phyloP scores from a whole-genome alignment of 371 early-diverging fungal species.

The Actinomortierella wolfii region DNA sequence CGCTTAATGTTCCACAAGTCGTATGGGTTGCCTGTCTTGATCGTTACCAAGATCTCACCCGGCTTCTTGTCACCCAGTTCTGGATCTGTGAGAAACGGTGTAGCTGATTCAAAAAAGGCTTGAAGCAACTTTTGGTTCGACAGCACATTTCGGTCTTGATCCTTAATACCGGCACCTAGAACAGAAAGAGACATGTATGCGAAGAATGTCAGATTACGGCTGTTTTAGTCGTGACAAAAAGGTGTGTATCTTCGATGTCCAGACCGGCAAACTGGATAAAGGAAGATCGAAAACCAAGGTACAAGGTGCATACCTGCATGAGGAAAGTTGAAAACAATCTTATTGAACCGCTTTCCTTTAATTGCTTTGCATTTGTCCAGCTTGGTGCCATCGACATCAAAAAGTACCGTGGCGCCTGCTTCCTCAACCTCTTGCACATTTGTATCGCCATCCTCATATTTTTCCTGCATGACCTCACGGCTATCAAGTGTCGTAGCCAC shows the following conservation, averaged over 20 bases:
- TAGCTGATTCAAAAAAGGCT: slow-evolving; percentile 72
- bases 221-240: no score
- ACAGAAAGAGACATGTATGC: not conserved
- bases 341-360: slow-evolving; percentile 65
- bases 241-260: no score
- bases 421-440: slow-evolving; percentile 63
- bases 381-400: slow-evolving; percentile 82
- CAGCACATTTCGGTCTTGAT: slow-evolving; percentile 85
- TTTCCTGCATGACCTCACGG: slow-evolving; percentile 65
- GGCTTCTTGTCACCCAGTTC: slow-evolving; percentile 45
- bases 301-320: slow-evolving; percentile 71
- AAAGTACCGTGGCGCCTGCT: slow-evolving; percentile 72
- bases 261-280: no score
- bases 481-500: slow-evolving; percentile 83
- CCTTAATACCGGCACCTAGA: slow-evolving; percentile 87
- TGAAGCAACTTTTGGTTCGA: slow-evolving; percentile 81
- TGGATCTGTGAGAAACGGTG: slow-evolving; percentile 52
- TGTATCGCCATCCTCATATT: slow-evolving; percentile 76
- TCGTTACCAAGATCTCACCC: slow-evolving; percentile 81
- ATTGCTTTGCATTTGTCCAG: slow-evolving; percentile 63
- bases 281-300: not conserved
- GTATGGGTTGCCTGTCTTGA: slow-evolving; percentile 89
- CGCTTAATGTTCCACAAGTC: slow-evolving; percentile 82
- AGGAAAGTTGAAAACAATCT: slow-evolving; percentile 96
- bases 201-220: not conserved